These are phyloP conservation scores for Hyparrhenia diplandra DNA, from an alignment of 176 grass and related monocot genomes.

Conservation along the genomic window DNA sequence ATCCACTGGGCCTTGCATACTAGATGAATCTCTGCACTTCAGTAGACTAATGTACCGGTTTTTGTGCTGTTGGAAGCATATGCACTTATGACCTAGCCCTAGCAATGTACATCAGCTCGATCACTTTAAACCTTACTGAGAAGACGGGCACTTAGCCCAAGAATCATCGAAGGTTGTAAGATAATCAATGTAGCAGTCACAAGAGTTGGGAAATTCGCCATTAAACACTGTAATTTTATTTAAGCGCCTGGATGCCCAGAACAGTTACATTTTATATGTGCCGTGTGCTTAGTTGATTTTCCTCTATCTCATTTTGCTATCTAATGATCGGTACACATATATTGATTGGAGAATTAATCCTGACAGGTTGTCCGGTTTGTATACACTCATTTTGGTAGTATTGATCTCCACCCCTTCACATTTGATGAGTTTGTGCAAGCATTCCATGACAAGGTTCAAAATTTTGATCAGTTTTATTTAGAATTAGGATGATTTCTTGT, in stretches of 20 bases:
- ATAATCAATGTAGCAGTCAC: not conserved
- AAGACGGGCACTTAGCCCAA: not conserved
- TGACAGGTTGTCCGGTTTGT: slow-evolving; percentile 80
- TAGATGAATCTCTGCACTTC: not conserved
- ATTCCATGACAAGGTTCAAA: slow-evolving; percentile 90
- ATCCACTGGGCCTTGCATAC: not conserved
- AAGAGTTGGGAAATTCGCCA: not conserved
- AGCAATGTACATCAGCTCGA: not conserved
- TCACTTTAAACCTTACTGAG: not conserved
- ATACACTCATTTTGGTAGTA: slow-evolving; percentile 52
- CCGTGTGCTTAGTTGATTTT: not conserved
- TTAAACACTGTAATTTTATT: not conserved
- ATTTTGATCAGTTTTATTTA: not conserved
- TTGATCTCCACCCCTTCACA: slow-evolving; percentile 68
- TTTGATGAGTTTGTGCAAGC: slow-evolving; percentile 92
- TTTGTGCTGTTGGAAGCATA: not conserved
- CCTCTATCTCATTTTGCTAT: not conserved
- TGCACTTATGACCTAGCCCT: not conserved
- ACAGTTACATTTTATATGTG: not conserved
- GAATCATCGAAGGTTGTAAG: not conserved
- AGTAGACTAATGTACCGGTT: not conserved
- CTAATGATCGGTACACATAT: slow-evolving; percentile 3
- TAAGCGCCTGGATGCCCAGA: not conserved
- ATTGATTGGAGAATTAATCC: slow-evolving; percentile 27
- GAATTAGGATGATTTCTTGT: slow-evolving; percentile 8